Evolutionary conservation across 306 rosid species (phyloP), one percentile per base, ranked within the genome.

Genomic region (Ziziphus jujuba): DNA sequence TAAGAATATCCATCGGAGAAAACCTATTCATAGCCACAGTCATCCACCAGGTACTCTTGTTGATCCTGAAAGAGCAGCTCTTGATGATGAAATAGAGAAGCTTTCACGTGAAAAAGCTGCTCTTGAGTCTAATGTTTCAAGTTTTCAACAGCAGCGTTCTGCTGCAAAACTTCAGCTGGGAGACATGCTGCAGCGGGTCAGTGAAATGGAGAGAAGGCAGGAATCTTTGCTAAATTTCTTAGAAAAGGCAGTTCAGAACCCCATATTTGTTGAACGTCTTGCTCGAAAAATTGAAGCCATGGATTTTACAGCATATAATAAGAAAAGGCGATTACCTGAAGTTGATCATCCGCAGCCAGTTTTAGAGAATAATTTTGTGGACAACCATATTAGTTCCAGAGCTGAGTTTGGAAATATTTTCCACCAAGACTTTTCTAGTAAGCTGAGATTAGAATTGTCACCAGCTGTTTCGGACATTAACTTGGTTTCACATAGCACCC

Each of bases 21-120:
- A 95, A 81, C 99, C 99, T 48, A 88, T 95, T 59, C 99, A 95
- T 77, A 95, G 99, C 78, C 99, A 95, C 77, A 95, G 99, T 74
- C 75, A 83, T 67, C 96, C 99, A 70, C 99, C 87, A 33, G 92
- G 91, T 63, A 77, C 99, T 66, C 47, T 40, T 24, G 82, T 72
- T 51, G 95, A 95, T 87, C 84, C 90, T 25, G 99, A 95, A 72
- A 82, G 97, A 81, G 90, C 95, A 62, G 84, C 86, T 54, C 85
- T 83, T 63, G 97, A 91, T 71, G 96, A 95, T 50, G 97, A 88
- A 77, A 87, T 90, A 45, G 97, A 90, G 55, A 90, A 77, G 80
- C 87, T 95, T 63, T 65, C 87, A 0, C 82, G 60, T 9, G 97
- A 90, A 59, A 95, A 85, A 77, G 56, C 80, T 61, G 43, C 84